Base-by-base conservation (phyloP, 1,284 basidiomycete genomes). In the Cutaneotrichosporon sp. region DNA sequence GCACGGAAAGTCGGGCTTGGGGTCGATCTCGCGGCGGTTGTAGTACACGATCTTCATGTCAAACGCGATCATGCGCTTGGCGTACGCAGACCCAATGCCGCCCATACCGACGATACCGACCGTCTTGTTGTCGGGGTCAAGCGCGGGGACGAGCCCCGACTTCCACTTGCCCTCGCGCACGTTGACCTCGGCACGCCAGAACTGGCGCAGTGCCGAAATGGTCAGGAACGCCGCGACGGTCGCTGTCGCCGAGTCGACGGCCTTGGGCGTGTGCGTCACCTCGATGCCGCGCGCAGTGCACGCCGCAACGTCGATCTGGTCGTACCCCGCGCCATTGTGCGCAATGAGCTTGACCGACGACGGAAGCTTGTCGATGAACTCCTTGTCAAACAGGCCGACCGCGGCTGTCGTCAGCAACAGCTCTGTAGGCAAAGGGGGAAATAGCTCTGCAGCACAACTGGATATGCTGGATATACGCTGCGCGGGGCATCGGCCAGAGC, bases 311-410 rank as follows among this genome's bases (percentile, higher is more conserved):
- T 92, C 86, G 62, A 93, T 85, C 61, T 86, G 83, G 71, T 90
- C 88, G 68, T 93, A 93, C 3, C 91, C 90, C 0, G 90, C 90
- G n/a, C 90, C 90, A 59, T 92, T 91, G 73, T 92, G 89, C 1
- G 85, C 87, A 62, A 94, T 89, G 83, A 87, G 91, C 67, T 85
- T 85, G 54, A 93, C 79, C 22, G 78, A 80, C 2, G 77, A 58
- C 3, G 87, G 83, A 10, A 93, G 78, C 0, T 80, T 81, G 49
- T 79, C 73, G 57, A 94, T 79, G 62, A 94, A 77, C 60, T 87
- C 85, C 66, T 81, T 80, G 74, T 93, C 88, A 65, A 91, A 91
- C 23, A 83, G 73, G 18, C 90, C 90, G 60, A 90, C 84, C 10
- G 62, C 56, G 12, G 48, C 21, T 55, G 45, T n/a, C 20, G 21